Evolutionary conservation across 2,329 filamentous ascomycete genomes (phyloP).

Genomic region (Colletotrichum sp.): DNA sequence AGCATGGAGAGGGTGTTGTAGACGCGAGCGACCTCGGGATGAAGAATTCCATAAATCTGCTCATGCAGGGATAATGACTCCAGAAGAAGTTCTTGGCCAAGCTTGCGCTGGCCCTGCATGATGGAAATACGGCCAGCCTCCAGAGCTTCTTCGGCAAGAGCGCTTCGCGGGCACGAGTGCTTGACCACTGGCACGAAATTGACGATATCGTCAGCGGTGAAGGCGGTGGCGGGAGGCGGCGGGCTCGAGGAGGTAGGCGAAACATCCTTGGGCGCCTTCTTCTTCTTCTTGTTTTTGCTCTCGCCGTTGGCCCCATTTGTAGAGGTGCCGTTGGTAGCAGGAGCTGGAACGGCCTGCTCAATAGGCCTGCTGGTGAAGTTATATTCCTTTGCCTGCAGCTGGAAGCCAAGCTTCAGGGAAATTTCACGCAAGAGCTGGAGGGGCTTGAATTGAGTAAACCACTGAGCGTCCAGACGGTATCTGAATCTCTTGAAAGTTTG

Average conservation of each 20-base stretch:
- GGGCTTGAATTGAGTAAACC: conserved; percentile 71
- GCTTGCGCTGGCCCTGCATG: conserved; percentile 90
- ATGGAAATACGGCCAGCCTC: conserved; percentile 97
- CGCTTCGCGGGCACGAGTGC: conserved; percentile 88
- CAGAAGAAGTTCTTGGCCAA: conserved; percentile 93
- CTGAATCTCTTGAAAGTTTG: conserved; percentile 79
- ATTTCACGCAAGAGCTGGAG: conserved; percentile 90
- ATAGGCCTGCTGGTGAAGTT: conserved; percentile 35
- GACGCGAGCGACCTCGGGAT: conserved; percentile 92
- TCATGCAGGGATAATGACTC: conserved; percentile 96
- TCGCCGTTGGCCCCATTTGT: conserved; percentile 48
- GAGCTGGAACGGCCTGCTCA: conserved; percentile 35
- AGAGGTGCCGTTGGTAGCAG: conserved; percentile 30
- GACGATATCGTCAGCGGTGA: conserved; percentile 83
- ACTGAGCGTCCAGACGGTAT: conserved; percentile 72
- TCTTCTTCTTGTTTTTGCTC: conserved; percentile 68
- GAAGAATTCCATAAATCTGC: conserved; percentile 97
- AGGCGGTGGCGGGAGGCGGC: conserved; percentile 47
- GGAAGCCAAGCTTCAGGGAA: conserved; percentile 86
- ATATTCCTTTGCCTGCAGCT: conserved; percentile 75
- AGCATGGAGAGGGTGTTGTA: conserved; percentile 96
- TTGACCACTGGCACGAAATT: conserved; percentile 96
- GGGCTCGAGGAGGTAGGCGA: conserved; percentile 49
- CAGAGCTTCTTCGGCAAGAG: conserved; percentile 91
- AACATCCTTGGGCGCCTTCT: conserved; percentile 49